Conservation (phyloP, 495 filamentous ascomycete species). For the Aspergillus ostianus region DNA sequence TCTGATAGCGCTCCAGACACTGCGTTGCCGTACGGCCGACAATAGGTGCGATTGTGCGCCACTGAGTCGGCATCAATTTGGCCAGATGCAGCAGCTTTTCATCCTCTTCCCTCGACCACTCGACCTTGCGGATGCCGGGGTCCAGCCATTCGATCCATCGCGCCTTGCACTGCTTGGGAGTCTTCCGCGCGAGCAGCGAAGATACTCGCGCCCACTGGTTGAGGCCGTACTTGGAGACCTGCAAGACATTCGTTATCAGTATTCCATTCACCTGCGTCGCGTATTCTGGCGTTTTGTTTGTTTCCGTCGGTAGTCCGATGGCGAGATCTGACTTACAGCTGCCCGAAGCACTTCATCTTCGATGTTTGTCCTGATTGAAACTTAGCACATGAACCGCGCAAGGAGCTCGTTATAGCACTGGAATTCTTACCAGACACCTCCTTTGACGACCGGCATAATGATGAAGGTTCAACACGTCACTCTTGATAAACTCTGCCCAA, state of each 20-base stretch:
- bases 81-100: constrained; percentile 95
- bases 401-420: constrained; percentile 24
- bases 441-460: constrained; percentile 94
- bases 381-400: constrained; percentile 23
- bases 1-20: constrained; percentile 95
- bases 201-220: constrained; percentile 99
- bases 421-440: constrained; percentile 85
- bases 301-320: background rate
- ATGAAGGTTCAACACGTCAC: constrained; percentile 13
- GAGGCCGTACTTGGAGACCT: constrained; percentile 92
- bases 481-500: constrained; percentile 8
- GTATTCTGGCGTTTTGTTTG: background rate
- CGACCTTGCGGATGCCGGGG: constrained; percentile 94
- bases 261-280: constrained; percentile 3
- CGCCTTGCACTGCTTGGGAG: constrained; percentile 98
- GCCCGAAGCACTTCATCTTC: constrained; percentile 97
- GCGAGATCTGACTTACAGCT: constrained; percentile 42
- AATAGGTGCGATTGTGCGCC: constrained; percentile 96
- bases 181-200: constrained; percentile 94
- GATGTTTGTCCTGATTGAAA: constrained; percentile 57
- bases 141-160: constrained; percentile 98
- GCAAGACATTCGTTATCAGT: constrained; percentile 24
- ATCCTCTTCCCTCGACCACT: constrained; percentile 98
- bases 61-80: constrained; percentile 98
- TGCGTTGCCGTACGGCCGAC: constrained; percentile 95